Evolutionary conservation across 805 yeast genomes (phyloP), one percentile per base, ranked within the genome.

Genomic region (Cyberlindnera mrakii): DNA sequence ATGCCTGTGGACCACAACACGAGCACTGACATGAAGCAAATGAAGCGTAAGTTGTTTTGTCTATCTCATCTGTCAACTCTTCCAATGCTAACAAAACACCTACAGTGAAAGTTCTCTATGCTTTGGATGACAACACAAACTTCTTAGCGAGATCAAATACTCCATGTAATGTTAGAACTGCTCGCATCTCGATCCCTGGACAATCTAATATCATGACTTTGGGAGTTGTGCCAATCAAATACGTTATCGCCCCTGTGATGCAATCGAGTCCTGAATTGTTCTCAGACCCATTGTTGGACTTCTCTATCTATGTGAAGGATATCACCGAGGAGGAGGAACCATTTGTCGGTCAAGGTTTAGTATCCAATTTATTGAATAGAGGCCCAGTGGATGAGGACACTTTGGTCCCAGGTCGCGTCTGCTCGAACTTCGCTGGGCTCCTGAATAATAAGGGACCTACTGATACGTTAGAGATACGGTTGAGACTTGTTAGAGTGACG

Each of bases 381-480:
- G 40, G 38, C 14, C 44, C 47, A 3, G 18, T 45, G 14, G 47
- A 49, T 15, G 60, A 54, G 16, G 55, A 55, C n/a, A 39, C 71
- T 5, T 68, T 81, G 5, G 76, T 82, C 11, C 70, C 72, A 3
- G 75, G 75, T 4, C 52, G 82, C 43, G 78, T 80, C 30, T 78
- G 83, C 51, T 77, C 76, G 43, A 79, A 74, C 53, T 67, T 80
- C 41, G 68, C 78, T 25, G 72, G 75, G 38, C 59, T 76, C 52
- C 65, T 54, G 46, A 46, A 41, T 16, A 49, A 59, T 63, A 51
- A 45, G 53, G 59, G 51, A 33, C 61, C 74, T 11, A 60, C 71
- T 1, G 72, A 77, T 46, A 80, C 84, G 3, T 59, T 80, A 40
- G 85, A 80, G 58, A 70, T 80, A 32, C 67, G 78, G 47, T 60